Conservation (phyloP, 371 early-diverging fungal species). For the Saksenaea oblongispora region DNA sequence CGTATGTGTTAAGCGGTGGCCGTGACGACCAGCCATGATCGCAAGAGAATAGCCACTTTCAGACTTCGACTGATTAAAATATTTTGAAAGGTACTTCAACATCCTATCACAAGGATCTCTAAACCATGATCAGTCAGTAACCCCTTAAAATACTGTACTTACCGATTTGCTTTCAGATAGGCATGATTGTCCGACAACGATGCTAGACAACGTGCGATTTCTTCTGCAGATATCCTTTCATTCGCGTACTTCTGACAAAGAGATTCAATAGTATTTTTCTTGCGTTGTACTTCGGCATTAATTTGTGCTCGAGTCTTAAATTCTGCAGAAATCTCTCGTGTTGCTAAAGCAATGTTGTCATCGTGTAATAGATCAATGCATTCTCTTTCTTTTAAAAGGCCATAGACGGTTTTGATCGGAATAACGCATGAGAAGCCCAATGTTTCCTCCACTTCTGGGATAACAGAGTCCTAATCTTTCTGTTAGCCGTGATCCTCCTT, state of each 20-base stretch:
- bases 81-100: conserved; percentile 72
- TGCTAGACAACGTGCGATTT: conserved; percentile 85
- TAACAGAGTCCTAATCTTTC: conserved; percentile 72
- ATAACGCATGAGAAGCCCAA: conserved; percentile 82
- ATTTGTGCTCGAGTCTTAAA: conserved; percentile 76
- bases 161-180: conserved; percentile 83
- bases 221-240: conserved; percentile 56
- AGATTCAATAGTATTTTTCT: conserved; percentile 85
- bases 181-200: conserved; percentile 96
- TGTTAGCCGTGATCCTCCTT: neutral
- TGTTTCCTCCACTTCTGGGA: conserved; percentile 84
- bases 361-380: conserved; percentile 77
- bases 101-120: conserved; percentile 96
- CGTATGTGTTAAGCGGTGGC: conserved; percentile 90
- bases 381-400: conserved; percentile 63
- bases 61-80: conserved; percentile 65
- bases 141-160: conserved; percentile 4
- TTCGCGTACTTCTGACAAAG: conserved; percentile 80
- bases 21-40: conserved; percentile 79
- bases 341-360: conserved; percentile 81
- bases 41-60: conserved; percentile 79
- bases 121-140: conserved; percentile 2
- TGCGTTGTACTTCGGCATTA: conserved; percentile 84
- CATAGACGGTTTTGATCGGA: conserved; percentile 89
- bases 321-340: conserved; percentile 86